phyloP scores from a whole-genome alignment of 495 filamentous ascomycete genomes.

The Penicillium lagena region DNA sequence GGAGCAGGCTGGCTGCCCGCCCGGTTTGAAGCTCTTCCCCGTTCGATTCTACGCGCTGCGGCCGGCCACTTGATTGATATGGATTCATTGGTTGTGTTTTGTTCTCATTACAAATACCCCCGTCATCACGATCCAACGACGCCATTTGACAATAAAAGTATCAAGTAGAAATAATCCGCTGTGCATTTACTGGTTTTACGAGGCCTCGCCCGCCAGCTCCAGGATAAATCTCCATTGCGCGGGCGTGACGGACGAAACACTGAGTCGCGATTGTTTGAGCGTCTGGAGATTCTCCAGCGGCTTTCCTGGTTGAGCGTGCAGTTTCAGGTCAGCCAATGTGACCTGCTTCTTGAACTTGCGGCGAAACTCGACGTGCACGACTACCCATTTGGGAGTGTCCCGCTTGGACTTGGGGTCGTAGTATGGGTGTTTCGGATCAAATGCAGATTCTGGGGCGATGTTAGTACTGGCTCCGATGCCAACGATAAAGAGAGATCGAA shows the following conservation, averaged over 20 bases:
- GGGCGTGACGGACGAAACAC: slow-evolving; percentile 69
- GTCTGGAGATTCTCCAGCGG: slow-evolving; percentile 77
- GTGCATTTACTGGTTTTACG: neutral
- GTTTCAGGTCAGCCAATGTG: slow-evolving; percentile 67
- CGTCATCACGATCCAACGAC: neutral
- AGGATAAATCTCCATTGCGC: slow-evolving; percentile 79
- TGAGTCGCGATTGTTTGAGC: slow-evolving; percentile 71
- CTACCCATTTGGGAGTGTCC: slow-evolving; percentile 82
- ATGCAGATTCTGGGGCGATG: slow-evolving; percentile 59
- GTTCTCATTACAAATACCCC: neutral
- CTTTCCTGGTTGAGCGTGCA: slow-evolving; percentile 47
- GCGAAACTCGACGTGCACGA: slow-evolving; percentile 81
- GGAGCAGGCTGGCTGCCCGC: slow-evolving; percentile 68
- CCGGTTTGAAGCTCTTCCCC: slow-evolving; percentile 55
- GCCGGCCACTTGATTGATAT: slow-evolving; percentile 2
- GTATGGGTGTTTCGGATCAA: slow-evolving; percentile 71
- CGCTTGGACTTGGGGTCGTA: slow-evolving; percentile 68
- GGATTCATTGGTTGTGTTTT: too few species aligned
- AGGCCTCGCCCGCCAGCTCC: slow-evolving; percentile 28
- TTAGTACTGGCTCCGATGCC: neutral
- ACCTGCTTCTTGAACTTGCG: slow-evolving; percentile 72
- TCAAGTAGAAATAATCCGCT: too few species aligned
- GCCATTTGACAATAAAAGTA: slow-evolving; percentile 3
- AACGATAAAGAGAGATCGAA: slow-evolving; percentile 27
- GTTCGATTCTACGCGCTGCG: slow-evolving; percentile 67